Evolutionary conservation across 2,329 filamentous ascomycete genomes (phyloP).

Genomic region (Ascochyta clinopodiicola): DNA sequence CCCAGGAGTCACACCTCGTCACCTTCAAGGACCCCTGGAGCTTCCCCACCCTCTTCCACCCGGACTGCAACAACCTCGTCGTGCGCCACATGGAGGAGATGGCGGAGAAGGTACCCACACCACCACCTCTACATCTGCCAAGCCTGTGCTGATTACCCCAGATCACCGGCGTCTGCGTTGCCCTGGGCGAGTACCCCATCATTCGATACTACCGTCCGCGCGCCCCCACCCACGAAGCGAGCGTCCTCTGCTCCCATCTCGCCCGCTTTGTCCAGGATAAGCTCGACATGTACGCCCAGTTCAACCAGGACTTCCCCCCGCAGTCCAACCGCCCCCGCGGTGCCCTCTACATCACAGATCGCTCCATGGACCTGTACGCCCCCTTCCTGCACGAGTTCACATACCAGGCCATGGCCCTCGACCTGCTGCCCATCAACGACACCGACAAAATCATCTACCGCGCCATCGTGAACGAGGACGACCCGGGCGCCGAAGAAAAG

Average conservation of each 20-base stretch:
- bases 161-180: constrained; percentile 87
- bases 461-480: constrained; percentile 78
- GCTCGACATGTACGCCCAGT: constrained; percentile 86
- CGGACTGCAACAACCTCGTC: constrained; percentile 83
- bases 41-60: constrained; percentile 91
- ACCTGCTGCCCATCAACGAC: constrained; percentile 86
- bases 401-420: constrained; percentile 98
- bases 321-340: constrained; percentile 79
- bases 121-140: not conserved
- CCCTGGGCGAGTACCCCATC: constrained; percentile 90
- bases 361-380: constrained; percentile 89
- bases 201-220: constrained; percentile 88
- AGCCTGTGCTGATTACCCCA: constrained; percentile 44
- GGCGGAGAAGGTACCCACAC: constrained; percentile 76
- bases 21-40: constrained; percentile 96
- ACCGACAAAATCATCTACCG: constrained; percentile 87
- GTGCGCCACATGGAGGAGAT: constrained; percentile 81
- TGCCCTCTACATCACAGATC: constrained; percentile 84
- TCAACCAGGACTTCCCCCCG: constrained; percentile 83
- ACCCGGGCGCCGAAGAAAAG: constrained; percentile 74
- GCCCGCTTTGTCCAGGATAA: constrained; percentile 92
- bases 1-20: constrained; percentile 87
- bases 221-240: constrained; percentile 81
- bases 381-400: constrained; percentile 95
- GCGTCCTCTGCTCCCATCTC: constrained; percentile 84